Percentiles rank a stretch among this genome's conserved stretches.
Evolutionary conservation across 139 green algal species (phyloP).

Genomic region (Chlamydomonas urium): DNA sequence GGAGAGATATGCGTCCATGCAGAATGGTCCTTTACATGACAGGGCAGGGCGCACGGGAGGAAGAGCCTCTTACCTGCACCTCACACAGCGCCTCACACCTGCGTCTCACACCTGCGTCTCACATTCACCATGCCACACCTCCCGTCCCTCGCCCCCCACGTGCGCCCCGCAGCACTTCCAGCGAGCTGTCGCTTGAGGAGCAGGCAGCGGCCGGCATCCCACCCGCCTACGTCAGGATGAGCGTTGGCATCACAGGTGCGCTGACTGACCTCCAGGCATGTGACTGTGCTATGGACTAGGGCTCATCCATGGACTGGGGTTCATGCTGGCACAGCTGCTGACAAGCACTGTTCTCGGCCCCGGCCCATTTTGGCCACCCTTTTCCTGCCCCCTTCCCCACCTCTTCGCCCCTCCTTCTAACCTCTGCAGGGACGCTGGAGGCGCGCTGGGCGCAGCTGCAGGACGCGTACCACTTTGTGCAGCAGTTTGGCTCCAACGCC

Average conservation of each 20-base stretch:
- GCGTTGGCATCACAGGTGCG: constrained; percentile 57
- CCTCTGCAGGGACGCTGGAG: constrained; percentile 43
- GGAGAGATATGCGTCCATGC: too few species aligned
- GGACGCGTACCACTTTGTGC: constrained; percentile 40
- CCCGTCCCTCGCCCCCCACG: background rate
- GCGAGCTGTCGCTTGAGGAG: constrained; percentile 48
- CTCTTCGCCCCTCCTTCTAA: background rate
- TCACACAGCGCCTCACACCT: too few species aligned
- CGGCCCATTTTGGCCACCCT: too few species aligned
- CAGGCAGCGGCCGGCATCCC: constrained; percentile 45
- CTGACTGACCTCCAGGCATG: background rate
- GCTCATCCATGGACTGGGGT: too few species aligned
- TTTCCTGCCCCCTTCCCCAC: background rate
- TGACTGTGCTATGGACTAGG: background rate
- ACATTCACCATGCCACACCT: background rate
- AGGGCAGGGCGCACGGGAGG: too few species aligned
- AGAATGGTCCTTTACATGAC: too few species aligned
- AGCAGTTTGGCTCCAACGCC: background rate
- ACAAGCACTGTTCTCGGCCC: too few species aligned
- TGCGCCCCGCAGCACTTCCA: constrained; percentile 40
- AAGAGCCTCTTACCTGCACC: background rate
- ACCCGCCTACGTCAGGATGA: constrained; percentile 58
- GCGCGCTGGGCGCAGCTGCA: constrained; percentile 57
- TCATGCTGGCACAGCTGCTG: too few species aligned
- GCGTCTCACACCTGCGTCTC: background rate